phyloP scores from a whole-genome alignment of 257 asterid genomes.

The Penstemon eatonii region DNA sequence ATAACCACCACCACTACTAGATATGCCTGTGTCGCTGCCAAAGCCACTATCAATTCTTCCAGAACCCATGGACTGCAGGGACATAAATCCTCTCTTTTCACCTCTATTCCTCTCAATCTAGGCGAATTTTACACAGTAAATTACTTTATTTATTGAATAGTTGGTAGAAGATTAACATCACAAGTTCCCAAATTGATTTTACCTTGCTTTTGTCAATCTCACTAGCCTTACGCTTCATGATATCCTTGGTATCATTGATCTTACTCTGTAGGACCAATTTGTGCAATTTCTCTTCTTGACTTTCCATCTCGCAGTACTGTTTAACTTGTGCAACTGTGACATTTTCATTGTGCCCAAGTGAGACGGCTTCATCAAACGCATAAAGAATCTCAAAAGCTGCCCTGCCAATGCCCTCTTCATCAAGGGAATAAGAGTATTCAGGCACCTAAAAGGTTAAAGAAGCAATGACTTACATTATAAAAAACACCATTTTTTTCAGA shows the following conservation, averaged over 20 bases:
- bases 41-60: conserved; percentile 54
- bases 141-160: not conserved
- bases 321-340: conserved; percentile 94
- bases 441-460: conserved; percentile 77
- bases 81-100: conserved; percentile 52
- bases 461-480: conserved; percentile 19
- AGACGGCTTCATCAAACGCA: conserved; percentile 92
- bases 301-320: conserved; percentile 97
- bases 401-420: conserved; percentile 87
- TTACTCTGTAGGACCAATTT: conserved; percentile 81
- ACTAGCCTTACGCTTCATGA: conserved; percentile 94
- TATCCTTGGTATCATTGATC: conserved; percentile 81
- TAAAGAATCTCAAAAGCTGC: conserved; percentile 82
- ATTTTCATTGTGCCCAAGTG: conserved; percentile 91
- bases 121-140: conserved; percentile 23
- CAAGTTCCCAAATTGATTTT: conserved; percentile 7
- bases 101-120: conserved; percentile 59
- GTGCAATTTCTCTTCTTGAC: conserved; percentile 91
- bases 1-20: conserved; percentile 46
- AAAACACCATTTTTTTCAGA: too few species aligned
- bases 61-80: conserved; percentile 55
- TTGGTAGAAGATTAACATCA: not conserved
- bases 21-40: conserved; percentile 44
- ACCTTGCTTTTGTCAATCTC: conserved; percentile 98
- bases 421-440: conserved; percentile 82